Evolutionary conservation across 306 rosid species (phyloP).

Genomic region (Amphicarpaea edgeworthii): DNA sequence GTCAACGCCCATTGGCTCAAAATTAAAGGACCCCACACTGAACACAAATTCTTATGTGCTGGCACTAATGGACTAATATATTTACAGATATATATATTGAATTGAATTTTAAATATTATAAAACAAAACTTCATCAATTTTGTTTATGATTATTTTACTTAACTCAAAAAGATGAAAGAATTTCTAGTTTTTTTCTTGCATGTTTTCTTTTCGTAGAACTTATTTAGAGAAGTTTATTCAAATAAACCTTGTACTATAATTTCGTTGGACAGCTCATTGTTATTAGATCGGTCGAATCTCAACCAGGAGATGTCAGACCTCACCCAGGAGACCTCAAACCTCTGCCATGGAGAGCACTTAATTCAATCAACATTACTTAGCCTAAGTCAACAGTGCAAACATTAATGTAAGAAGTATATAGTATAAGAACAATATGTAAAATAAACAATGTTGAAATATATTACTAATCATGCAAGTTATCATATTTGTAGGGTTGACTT

Average conservation of each 20-base stretch:
- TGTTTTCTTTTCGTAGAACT: too few species aligned
- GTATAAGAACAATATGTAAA: background rate
- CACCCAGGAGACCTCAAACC: too few species aligned
- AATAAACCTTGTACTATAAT: too few species aligned
- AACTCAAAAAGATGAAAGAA: too few species aligned
- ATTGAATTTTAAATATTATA: background rate
- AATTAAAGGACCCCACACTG: slow-evolving; percentile 19
- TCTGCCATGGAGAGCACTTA: background rate
- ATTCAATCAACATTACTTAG: background rate
- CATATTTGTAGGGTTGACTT: background rate
- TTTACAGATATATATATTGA: background rate
- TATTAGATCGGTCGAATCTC: too few species aligned
- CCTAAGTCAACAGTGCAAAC: background rate
- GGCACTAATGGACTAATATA: background rate
- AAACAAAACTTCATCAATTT: too few species aligned
- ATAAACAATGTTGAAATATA: background rate
- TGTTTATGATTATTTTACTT: too few species aligned
- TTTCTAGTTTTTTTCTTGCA: too few species aligned
- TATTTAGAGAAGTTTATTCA: too few species aligned
- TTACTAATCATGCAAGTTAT: background rate
- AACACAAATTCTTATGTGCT: background rate
- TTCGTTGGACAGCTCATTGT: too few species aligned
- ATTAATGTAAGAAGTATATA: too few species aligned
- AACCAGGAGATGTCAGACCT: too few species aligned
- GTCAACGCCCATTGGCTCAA: slow-evolving; percentile 43